A percentile compares a stretch with the other conserved stretches of the same genome.
Conservation (phyloP, 2,329 filamentous ascomycete genomes). For the Fonsecaea nubica region DNA sequence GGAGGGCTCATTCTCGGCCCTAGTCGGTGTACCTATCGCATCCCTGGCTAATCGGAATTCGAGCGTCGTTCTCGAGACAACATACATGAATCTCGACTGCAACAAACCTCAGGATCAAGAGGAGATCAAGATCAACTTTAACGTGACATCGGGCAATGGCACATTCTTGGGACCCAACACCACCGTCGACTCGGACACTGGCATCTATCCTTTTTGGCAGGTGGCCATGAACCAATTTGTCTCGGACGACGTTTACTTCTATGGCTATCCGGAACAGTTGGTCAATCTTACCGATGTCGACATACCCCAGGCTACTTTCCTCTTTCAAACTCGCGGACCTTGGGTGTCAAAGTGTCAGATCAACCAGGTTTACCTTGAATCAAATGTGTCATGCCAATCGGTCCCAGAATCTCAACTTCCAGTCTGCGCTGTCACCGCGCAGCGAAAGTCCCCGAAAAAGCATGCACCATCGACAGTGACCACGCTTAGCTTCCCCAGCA, state of each 20-base stretch:
- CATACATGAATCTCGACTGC: conserved; percentile 37
- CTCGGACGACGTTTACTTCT: conserved; percentile 22
- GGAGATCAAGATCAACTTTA: conserved; percentile 26
- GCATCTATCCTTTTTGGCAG: conserved; percentile 28
- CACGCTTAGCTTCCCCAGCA: conserved; percentile 28
- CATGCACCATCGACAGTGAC: conserved; percentile 32
- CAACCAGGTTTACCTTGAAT: conserved; percentile 33
- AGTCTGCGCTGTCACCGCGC: conserved; percentile 23
- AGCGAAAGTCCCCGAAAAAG: conserved; percentile 22
- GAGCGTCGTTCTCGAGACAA: conserved; percentile 34
- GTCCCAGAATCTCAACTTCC: conserved; percentile 18
- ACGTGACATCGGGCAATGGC: conserved; percentile 27
- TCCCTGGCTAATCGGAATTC: conserved; percentile 31
- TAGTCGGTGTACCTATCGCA: conserved; percentile 32
- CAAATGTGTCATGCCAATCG: conserved; percentile 26
- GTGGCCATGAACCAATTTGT: conserved; percentile 33
- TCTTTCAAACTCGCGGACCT: conserved; percentile 30
- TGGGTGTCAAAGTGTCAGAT: conserved; percentile 32
- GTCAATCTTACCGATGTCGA: conserved; percentile 25
- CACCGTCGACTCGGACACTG: conserved; percentile 6
- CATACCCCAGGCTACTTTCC: conserved; percentile 29
- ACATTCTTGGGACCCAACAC: conserved; percentile 30
- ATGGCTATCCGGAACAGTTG: conserved; percentile 25
- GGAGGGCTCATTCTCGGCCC: conserved; percentile 31
- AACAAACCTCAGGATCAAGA: conserved; percentile 20